Conservation (phyloP, 768 basidiomycete genomes). For the Hygrocybe coccinea region DNA sequence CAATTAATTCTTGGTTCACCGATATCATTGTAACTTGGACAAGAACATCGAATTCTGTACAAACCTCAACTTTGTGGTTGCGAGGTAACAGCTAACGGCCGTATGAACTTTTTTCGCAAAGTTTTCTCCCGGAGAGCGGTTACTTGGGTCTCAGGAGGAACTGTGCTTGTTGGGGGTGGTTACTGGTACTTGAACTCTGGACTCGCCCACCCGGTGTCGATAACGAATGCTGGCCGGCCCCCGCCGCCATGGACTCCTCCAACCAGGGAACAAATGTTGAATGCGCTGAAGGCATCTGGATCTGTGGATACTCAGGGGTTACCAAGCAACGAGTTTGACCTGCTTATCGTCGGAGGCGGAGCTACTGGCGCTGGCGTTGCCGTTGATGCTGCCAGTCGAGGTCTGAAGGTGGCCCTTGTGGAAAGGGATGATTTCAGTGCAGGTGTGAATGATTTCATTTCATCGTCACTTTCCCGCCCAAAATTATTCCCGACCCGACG, state of each 20-base stretch:
- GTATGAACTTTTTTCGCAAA: conserved; percentile 29
- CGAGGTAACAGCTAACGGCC: too few relatives aligned
- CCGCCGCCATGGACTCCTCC: conserved; percentile 80
- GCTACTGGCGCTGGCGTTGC: conserved; percentile 97
- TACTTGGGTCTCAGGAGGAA: conserved; percentile 48
- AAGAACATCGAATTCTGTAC: too few relatives aligned
- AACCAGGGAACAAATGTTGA: conserved; percentile 59
- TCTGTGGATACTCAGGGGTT: conserved; percentile 12
- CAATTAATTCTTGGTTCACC: too few relatives aligned
- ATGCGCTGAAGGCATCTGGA: conserved; percentile 47
- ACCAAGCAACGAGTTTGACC: conserved; percentile 57
- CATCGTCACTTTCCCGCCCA: neutral
- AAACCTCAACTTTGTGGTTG: too few relatives aligned
- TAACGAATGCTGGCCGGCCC: conserved; percentile 61
- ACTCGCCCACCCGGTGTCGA: conserved; percentile 59
- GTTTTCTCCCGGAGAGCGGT: conserved; percentile 56
- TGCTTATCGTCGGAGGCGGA: conserved; percentile 87
- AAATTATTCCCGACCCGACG: too few relatives aligned
- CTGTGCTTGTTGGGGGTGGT: conserved; percentile 51
- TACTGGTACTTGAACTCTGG: conserved; percentile 75
- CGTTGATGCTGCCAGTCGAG: conserved; percentile 87
- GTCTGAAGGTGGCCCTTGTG: conserved; percentile 88
- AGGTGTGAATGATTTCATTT: conserved; percentile 42
- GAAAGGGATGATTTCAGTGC: conserved; percentile 90
- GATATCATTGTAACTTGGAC: too few relatives aligned